phyloP scores from a whole-genome alignment of 2,329 filamentous ascomycete species.

The Trichoderma breve region DNA sequence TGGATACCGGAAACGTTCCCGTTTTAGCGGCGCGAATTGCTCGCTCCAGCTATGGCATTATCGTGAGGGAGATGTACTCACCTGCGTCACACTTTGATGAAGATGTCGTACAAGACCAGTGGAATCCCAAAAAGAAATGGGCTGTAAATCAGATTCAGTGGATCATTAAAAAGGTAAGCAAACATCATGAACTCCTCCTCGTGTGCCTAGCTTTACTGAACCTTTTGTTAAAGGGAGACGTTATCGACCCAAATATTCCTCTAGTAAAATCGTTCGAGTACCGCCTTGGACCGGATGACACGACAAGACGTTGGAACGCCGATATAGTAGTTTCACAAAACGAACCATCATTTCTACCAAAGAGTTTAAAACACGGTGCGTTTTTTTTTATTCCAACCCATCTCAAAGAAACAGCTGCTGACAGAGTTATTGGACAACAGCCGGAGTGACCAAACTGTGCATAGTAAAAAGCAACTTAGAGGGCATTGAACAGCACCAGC shows the following conservation, averaged over 20 bases:
- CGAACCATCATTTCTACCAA: conserved; percentile 37
- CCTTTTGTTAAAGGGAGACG: not conserved
- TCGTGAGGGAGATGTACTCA: conserved; percentile 39
- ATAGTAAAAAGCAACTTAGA: conserved; percentile 41
- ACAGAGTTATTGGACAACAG: conserved; percentile 25
- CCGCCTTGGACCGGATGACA: conserved; percentile 33
- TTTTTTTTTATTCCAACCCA: not conserved
- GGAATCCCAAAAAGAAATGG: conserved; percentile 34
- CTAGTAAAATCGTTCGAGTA: conserved; percentile 34
- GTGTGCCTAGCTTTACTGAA: not conserved
- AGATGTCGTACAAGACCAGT: conserved; percentile 34
- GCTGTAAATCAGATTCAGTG: conserved; percentile 44
- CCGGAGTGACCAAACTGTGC: conserved; percentile 39
- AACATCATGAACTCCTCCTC: not conserved
- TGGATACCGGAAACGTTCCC: conserved; percentile 39
- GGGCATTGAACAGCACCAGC: conserved; percentile 39
- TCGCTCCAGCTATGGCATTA: conserved; percentile 43
- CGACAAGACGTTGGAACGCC: conserved; percentile 38
- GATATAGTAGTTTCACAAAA: conserved; percentile 41
- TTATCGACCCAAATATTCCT: not conserved
- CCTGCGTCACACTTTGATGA: conserved; percentile 37
- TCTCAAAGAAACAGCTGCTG: not conserved
- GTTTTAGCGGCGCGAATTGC: conserved; percentile 45
- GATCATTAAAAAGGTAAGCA: conserved; percentile 40
- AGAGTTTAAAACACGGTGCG: conserved; percentile 38